A percentile compares a stretch with the other conserved stretches of the same genome.
Conservation (phyloP, 768 basidiomycete species). For the Mycena capillaripes region DNA sequence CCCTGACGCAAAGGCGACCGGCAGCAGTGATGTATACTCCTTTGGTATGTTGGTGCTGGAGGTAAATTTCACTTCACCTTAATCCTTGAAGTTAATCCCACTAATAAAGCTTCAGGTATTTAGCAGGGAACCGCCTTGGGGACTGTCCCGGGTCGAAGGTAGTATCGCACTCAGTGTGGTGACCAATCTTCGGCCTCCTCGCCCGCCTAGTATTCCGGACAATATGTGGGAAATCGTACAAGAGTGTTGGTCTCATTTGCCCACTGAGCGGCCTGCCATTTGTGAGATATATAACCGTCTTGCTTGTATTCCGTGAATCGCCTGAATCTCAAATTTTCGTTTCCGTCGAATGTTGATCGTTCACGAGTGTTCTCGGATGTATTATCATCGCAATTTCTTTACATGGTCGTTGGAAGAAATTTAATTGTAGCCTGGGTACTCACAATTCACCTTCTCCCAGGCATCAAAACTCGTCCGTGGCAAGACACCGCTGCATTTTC, state of each 20-base stretch:
- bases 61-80: neutral
- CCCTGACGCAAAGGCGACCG: slow-evolving; percentile 36
- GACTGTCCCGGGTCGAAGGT: neutral
- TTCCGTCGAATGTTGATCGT: no score
- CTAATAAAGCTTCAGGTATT: neutral
- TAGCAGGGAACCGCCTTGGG: slow-evolving; percentile 9
- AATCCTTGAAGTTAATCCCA: no score
- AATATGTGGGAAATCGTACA: slow-evolving; percentile 5
- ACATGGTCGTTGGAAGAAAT: no score
- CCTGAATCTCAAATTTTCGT: no score
- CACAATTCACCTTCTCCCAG: no score
- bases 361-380: no score
- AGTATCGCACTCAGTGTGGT: slow-evolving; percentile 5
- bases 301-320: slow-evolving; percentile 11
- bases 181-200: neutral
- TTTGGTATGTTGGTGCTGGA: slow-evolving; percentile 44
- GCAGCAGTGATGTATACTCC: slow-evolving; percentile 46
- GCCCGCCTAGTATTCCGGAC: neutral
- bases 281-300: slow-evolving; percentile 16
- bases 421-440: no score
- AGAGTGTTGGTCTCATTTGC: slow-evolving; percentile 15
- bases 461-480: no score
- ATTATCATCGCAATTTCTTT: no score
- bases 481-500: no score
- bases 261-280: neutral